These are phyloP conservation scores for Fomitopsis schrenkii DNA, from an alignment of 1,284 basidiomycete genomes.

Conservation along the genomic window DNA sequence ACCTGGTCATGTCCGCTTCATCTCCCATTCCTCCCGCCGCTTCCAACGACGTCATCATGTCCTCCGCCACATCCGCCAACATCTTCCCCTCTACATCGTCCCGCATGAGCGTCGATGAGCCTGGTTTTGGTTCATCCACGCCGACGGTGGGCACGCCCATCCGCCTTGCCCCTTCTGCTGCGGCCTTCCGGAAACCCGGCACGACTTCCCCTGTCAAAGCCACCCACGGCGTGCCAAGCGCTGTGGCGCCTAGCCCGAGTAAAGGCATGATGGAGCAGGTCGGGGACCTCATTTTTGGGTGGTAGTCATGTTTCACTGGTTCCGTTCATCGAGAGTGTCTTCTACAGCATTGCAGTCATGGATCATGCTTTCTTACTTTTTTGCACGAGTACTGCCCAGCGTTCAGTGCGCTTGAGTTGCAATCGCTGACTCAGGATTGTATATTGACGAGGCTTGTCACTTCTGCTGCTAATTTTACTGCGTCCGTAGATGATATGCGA, in stretches of 20 bases:
- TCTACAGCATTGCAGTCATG: background rate
- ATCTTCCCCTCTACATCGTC: slow-evolving; percentile 10
- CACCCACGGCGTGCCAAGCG: slow-evolving; percentile 3
- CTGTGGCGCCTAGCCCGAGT: slow-evolving; percentile 25
- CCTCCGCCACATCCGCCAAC: slow-evolving; percentile 19
- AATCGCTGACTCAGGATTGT: too few relatives aligned
- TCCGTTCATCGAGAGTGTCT: background rate
- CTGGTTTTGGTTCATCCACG: slow-evolving; percentile 20
- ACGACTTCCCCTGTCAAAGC: slow-evolving; percentile 7
- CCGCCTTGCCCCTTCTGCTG: slow-evolving; percentile 61
- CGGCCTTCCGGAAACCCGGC: slow-evolving; percentile 55
- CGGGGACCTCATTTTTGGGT: slow-evolving; percentile 74
- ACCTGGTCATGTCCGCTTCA: background rate
- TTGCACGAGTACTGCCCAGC: too few relatives aligned
- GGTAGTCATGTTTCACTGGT: slow-evolving; percentile 34
- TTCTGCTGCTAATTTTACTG: too few relatives aligned
- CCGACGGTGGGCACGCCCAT: slow-evolving; percentile 49
- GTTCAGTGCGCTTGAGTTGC: too few relatives aligned
- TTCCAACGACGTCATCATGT: slow-evolving; percentile 1
- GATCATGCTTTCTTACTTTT: background rate
- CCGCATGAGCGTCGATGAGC: slow-evolving; percentile 18
- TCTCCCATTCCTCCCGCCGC: background rate
- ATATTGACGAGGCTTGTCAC: too few relatives aligned
- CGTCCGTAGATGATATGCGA: too few relatives aligned
- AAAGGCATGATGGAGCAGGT: slow-evolving; percentile 68